Conservation (phyloP, 257 asterid species). For the Solanum peruvianum region DNA sequence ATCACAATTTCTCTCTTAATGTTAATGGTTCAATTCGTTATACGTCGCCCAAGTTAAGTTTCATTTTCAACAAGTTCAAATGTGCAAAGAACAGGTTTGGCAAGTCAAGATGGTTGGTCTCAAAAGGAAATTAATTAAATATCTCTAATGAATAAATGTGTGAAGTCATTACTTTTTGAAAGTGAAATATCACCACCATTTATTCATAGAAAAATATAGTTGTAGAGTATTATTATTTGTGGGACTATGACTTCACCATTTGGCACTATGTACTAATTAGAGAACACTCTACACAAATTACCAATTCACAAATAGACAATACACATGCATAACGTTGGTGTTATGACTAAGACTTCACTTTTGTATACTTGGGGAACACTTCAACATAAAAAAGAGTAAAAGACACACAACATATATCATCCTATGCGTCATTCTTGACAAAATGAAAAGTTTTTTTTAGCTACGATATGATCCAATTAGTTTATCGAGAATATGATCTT, state of each 20-base stretch:
- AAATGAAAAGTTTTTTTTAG: too few species aligned
- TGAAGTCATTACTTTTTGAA: not conserved
- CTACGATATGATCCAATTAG: too few species aligned
- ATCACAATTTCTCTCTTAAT: rapidly evolving
- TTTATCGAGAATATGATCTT: too few species aligned
- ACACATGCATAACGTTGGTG: not conserved
- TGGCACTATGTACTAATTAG: not conserved
- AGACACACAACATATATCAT: not conserved
- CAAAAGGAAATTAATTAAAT: too few species aligned
- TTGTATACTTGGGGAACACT: not conserved
- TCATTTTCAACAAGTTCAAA: not conserved
- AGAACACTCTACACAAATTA: not conserved
- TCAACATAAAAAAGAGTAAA: not conserved
- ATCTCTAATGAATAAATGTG: not conserved
- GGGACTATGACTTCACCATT: not conserved
- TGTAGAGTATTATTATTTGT: not conserved
- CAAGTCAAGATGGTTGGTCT: not conserved
- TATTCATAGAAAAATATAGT: not conserved
- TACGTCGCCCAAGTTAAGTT: not conserved
- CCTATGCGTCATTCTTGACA: not conserved
- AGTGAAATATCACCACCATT: not conserved
- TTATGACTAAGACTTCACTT: not conserved
- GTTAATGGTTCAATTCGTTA: not conserved
- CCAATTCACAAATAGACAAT: not conserved
- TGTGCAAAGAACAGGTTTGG: not conserved